These are phyloP conservation scores for Yamadazyma sp. DNA, from an alignment of 1,139 yeast species.

Conservation along the genomic window DNA sequence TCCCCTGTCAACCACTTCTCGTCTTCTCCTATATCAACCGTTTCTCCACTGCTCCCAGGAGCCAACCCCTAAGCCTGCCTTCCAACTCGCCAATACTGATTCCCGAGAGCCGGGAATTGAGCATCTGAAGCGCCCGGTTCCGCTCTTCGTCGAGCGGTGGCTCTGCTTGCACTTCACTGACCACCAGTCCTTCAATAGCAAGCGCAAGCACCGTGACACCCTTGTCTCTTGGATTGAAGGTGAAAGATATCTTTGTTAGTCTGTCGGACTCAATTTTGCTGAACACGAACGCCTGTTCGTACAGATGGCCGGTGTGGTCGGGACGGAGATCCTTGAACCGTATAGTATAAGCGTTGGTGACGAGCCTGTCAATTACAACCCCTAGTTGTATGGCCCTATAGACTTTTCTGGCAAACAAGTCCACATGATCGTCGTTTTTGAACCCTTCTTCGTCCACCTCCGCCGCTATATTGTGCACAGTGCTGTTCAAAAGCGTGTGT, in stretches of 20 bases:
- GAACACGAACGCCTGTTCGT: background rate
- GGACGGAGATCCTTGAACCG: background rate
- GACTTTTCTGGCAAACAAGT: slow-evolving; percentile 4
- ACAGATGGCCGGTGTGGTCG: too few relatives aligned
- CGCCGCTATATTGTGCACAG: slow-evolving; percentile 5
- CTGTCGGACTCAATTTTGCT: background rate
- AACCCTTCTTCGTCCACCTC: slow-evolving; percentile 8
- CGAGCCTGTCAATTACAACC: slow-evolving; percentile 1
- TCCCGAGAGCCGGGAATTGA: slow-evolving; percentile 5
- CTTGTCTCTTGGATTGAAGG: background rate
- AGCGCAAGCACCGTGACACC: background rate
- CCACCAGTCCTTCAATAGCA: slow-evolving; percentile 1
- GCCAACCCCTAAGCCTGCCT: too few relatives aligned
- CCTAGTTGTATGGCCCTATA: background rate
- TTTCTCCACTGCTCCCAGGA: too few relatives aligned
- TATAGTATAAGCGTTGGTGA: background rate
- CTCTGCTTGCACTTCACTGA: slow-evolving; percentile 1
- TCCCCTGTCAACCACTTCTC: too few relatives aligned
- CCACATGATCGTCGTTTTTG: slow-evolving; percentile 6
- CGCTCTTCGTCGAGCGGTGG: background rate
- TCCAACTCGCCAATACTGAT: slow-evolving; percentile 1
- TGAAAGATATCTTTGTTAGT: background rate
- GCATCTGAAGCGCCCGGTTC: background rate
- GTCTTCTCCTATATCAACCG: too few relatives aligned
- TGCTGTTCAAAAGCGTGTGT: slow-evolving; percentile 33